Base-by-base conservation (phyloP, 768 basidiomycete genomes). In the Leucosporidium creatinivorum region DNA sequence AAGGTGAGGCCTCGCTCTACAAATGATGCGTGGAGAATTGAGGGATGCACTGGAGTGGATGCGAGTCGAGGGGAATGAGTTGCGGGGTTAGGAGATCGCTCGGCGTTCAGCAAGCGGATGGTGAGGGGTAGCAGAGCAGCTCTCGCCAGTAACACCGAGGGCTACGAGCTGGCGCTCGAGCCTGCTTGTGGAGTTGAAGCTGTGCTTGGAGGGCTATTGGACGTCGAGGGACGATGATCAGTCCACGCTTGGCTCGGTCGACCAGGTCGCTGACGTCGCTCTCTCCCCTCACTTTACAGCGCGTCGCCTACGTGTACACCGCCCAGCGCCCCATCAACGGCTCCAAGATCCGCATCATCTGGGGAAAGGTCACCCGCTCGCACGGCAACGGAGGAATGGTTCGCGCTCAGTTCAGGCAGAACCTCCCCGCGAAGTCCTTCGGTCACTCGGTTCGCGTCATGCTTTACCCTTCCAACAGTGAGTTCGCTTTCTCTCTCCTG, bases 241-340 rank as follows among this genome's bases (percentile, higher is more conserved):
- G n/a, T n/a, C 15, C 39, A 44, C 8, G n/a, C 15, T 33, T 10
- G 33, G 15, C 39, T 44, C 39, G 39, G 39, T 33, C 39, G 13
- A 44, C 8, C 39, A 44, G 39, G 39, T 13, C 13, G 56, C 56
- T 57, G 21, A 57, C 56, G 30, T 52, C 68, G 50, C 54, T 61
- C 47, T 58, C 56, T 48, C 58, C 67, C 50, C 25, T 28, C 51
- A 28, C n/a, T n/a, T n/a, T n/a, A n/a, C 75, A 96, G 93, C 89
- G 94, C 75, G 85, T 99, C 71, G 96, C 96, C 68, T 99, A 88
- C 81, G 93, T 99, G 74, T 99, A 99, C 87, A 89, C 88, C 79
- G 94, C 93, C 69, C 93, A 96, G 84, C 84, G 86, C 79, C 90
- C 91, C 81, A 85, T 94, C 73, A 87, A 87, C 79, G 96, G 96